These are phyloP conservation scores for Atkinsonella hypoxylon DNA, from an alignment of 2,329 filamentous ascomycete species.

Conservation along the genomic window DNA sequence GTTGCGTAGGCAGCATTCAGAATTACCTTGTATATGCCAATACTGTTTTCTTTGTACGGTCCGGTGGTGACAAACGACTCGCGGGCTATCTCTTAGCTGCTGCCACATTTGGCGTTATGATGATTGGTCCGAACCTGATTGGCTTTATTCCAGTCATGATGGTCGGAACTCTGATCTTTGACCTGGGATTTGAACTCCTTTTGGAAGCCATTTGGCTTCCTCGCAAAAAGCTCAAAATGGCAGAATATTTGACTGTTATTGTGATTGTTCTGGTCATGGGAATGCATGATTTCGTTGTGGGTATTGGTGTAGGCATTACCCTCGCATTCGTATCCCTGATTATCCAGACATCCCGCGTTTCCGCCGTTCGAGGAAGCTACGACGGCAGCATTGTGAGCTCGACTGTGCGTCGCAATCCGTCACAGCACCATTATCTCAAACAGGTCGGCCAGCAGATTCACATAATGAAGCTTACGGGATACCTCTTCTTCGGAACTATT, in stretches of 20 bases:
- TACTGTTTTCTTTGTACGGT: conserved; percentile 90
- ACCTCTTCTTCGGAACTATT: conserved; percentile 97
- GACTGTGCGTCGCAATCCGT: conserved; percentile 80
- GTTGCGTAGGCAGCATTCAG: conserved; percentile 75
- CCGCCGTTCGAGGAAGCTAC: conserved; percentile 82
- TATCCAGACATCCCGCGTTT: conserved; percentile 80
- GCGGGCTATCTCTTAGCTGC: conserved; percentile 76
- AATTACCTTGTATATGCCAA: conserved; percentile 98
- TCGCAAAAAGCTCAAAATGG: conserved; percentile 71
- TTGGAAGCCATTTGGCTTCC: conserved; percentile 82
- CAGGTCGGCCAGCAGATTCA: conserved; percentile 81
- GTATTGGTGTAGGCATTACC: conserved; percentile 83
- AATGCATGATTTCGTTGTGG: conserved; percentile 88
- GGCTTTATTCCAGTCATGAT: conserved; percentile 96
- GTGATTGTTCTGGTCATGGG: conserved; percentile 94
- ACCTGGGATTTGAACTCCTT: conserved; percentile 85
- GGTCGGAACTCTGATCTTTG: conserved; percentile 88
- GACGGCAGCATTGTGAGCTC: conserved; percentile 82
- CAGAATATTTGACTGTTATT: conserved; percentile 84
- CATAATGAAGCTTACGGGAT: conserved; percentile 83
- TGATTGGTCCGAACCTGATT: conserved; percentile 77
- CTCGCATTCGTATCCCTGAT: conserved; percentile 86
- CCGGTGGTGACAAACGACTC: conserved; percentile 75
- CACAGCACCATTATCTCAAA: conserved; percentile 76
- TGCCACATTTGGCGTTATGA: conserved; percentile 69